Evolutionary conservation across 345 rosid species (phyloP), one percentile per base, ranked within the genome.

Genomic region (Leavenworthia alabamica): DNA sequence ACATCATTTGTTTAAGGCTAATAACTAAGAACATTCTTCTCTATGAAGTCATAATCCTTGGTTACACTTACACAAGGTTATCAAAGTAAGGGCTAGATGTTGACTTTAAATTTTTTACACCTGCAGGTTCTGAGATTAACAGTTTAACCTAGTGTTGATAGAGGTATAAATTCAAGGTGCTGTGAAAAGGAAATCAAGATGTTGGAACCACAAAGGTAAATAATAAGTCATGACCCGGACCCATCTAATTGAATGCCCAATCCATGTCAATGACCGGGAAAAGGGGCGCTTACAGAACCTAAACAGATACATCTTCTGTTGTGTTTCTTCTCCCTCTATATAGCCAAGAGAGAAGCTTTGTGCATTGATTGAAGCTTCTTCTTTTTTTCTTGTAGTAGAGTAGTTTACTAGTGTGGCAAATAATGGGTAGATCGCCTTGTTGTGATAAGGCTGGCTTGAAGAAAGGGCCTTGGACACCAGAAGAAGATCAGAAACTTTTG

Each of bases 391-490:
- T 62, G 31, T 49, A 47, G 65, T 56, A 60, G 44, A n/a, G 55
- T 57, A 50, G 64, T 48, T 49, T 63, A 4, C 4, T 31, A 47
- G 53, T 47, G 50, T 48, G 8, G 43, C 2, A 63, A 53, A 73
- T 35, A 73, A 86, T 83, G 94, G 94, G 85, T 6, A 60, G 94
- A 68, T 80, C 89, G 1, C 89, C 94, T 2, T 82, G 94, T 65
- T 86, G 97, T 53, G 94, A 90, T 57, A 88, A 90, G 73, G 82
- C 79, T 1, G 97, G 96, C 1, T 66, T 90, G 66, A 90, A 90
- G 86, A 90, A 85, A 85, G 97, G 97, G 14, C 97, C 97, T 16
- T 90, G 97, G 97, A 90, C 94, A 26, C 90, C 86, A 9, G 97
- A 88, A 75, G 97, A 88, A 67, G 97, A 90, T 72, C 94, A 88